These are phyloP conservation scores for Neostapfia colusana DNA, from an alignment of 176 grass and related monocot species.

Conservation along the genomic window DNA sequence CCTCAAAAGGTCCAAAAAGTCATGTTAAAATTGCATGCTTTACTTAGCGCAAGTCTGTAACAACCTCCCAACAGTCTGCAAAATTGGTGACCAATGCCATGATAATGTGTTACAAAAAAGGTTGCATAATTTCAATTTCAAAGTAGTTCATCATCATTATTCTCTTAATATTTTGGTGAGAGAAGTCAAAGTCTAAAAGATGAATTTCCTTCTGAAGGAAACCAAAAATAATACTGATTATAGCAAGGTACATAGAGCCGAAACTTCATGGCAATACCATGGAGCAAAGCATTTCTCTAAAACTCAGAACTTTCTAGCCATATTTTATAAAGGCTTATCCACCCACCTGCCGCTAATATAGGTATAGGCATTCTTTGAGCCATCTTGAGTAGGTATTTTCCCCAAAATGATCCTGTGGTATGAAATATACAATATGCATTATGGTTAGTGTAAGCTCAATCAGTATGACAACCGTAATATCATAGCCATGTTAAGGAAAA, in stretches of 20 bases:
- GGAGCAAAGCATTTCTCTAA: slow-evolving; percentile 19
- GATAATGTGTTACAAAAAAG: slow-evolving; percentile 1
- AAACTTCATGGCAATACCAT: slow-evolving; percentile 16
- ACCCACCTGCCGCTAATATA: slow-evolving; percentile 89
- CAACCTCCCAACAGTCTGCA: background rate
- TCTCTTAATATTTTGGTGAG: slow-evolving; percentile 18
- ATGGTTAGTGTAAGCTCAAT: slow-evolving; percentile 38
- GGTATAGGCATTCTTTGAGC: slow-evolving; percentile 78
- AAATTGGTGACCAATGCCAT: background rate
- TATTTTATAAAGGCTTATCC: slow-evolving; percentile 39
- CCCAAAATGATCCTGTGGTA: slow-evolving; percentile 90
- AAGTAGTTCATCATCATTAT: background rate
- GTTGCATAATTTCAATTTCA: slow-evolving; percentile 9
- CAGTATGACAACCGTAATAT: background rate
- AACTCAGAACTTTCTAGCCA: slow-evolving; percentile 15
- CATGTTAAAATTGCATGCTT: background rate
- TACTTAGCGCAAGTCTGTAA: background rate
- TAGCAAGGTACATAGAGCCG: slow-evolving; percentile 2
- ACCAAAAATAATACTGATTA: background rate
- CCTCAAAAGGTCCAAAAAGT: background rate
- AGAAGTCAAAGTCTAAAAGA: background rate
- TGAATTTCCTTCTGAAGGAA: slow-evolving; percentile 20
- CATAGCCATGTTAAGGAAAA: slow-evolving; percentile 23
- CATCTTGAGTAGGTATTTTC: slow-evolving; percentile 83
- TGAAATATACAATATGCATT: slow-evolving; percentile 60